A percentile compares a stretch with the other conserved stretches of the same genome.
phyloP scores from a whole-genome alignment of 139 green algal species.

The Klebsormidium nitens region DNA sequence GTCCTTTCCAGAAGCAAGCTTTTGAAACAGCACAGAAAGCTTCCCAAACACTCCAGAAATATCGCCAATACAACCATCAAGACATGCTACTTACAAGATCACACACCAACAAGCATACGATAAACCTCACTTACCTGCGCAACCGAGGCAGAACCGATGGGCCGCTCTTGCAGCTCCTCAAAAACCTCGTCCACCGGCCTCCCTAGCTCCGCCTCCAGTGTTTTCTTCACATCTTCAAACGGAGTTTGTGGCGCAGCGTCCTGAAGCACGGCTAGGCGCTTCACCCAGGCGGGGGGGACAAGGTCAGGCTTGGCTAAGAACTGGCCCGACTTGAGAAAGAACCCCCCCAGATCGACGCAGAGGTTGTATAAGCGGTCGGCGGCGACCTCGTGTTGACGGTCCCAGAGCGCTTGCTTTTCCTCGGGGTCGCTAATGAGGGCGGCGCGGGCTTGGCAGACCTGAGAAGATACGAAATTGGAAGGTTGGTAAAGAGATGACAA shows the following conservation, averaged over 20 bases:
- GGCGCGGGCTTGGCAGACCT: constrained; percentile 28
- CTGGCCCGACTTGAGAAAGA: constrained; percentile 41
- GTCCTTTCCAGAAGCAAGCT: too few relatives aligned
- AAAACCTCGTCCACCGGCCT: constrained; percentile 20
- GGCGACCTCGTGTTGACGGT: constrained; percentile 29
- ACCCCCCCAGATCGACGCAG: constrained; percentile 40
- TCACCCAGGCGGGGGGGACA: constrained; percentile 33
- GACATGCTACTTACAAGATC: too few relatives aligned
- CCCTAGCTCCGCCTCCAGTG: constrained; percentile 30
- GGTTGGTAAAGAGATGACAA: too few relatives aligned
- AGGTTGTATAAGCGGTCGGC: constrained; percentile 24
- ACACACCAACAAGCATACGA: neutral
- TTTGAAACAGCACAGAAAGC: too few relatives aligned
- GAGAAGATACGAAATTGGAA: constrained; percentile 5
- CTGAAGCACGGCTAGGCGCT: constrained; percentile 14
- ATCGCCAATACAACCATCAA: too few relatives aligned
- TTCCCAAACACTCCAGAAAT: too few relatives aligned
- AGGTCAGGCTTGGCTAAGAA: constrained; percentile 44
- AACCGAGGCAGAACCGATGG: constrained; percentile 39
- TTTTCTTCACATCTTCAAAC: constrained; percentile 11
- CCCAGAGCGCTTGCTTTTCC: constrained; percentile 17
- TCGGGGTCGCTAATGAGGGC: constrained; percentile 5
- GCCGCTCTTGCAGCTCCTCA: constrained; percentile 14
- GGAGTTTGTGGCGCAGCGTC: constrained; percentile 30
- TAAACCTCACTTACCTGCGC: constrained; percentile 34